Evolutionary conservation across 139 green algal genomes (phyloP), one percentile per base, ranked within the genome.

Genomic region (Eudorina sp.): DNA sequence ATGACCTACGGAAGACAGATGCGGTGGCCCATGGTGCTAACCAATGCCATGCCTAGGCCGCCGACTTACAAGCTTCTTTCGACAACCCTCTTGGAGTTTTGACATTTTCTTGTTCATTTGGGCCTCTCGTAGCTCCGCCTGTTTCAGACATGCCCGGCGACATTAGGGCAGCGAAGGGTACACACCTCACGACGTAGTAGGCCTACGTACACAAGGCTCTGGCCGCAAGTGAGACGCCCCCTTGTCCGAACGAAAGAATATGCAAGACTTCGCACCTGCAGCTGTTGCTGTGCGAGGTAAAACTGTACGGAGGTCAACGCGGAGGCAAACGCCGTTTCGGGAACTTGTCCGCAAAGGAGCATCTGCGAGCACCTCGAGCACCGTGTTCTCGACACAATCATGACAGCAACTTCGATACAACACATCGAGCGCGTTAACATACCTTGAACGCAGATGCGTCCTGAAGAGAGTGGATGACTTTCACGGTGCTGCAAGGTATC

Each of bases 51-150:
- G n/a, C 29, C 9, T 38, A 38, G n/a, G n/a, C 3, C 40, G 68
- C n/a, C 34, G 40, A 36, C 73, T 72, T 21, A 86, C 80, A 82
- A 97, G 90, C 88, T 97, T 97, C 46, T 90, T 90, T 18, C 91
- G 93, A 88, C 92, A 97, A 48, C 89, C 80, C 18, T 96, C 89
- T 46, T 97, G 91, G 41, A 95, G 89, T 70, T 91, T 93, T 1
- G 48, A 84, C 3, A 97, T 89, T 83, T 94, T 95, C 68, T 91
- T 93, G n/a, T 81, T 74, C 25, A 93, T 79, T 45, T 96, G 88
- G 0, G 74, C n/a, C 73, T 95, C 74, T 0, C 66, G 51, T 0
- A 90, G 73, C 43, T 92, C 80, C 1, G 68, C 48, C 68, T 88
- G 83, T 41, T 55, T 73, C 25, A 73, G 16, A 73, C 27, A 73